These are phyloP conservation scores for Tuber microsphaerosporum DNA, from an alignment of 495 filamentous ascomycete genomes.

Conservation along the genomic window DNA sequence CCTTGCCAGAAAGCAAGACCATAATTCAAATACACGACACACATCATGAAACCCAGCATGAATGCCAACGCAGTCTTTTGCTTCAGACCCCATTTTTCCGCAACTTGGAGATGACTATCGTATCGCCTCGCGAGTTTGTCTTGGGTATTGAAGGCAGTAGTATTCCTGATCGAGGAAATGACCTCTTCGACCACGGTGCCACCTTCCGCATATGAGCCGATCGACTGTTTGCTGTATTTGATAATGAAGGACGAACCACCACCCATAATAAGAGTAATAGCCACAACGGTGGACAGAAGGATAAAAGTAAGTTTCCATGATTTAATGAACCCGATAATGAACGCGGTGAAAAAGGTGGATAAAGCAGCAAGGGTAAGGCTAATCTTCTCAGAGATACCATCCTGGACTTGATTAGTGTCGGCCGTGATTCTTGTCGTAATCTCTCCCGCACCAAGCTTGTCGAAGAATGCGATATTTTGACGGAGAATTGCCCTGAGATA, in stretches of 20 bases:
- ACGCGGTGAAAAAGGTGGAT: constrained; percentile 78
- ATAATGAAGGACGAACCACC: constrained; percentile 63
- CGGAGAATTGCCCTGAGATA: constrained; percentile 77
- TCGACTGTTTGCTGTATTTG: constrained; percentile 67
- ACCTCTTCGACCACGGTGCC: constrained; percentile 92
- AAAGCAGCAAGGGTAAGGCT: constrained; percentile 65
- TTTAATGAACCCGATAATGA: constrained; percentile 78
- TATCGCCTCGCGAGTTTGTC: constrained; percentile 80
- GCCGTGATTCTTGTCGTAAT: constrained; percentile 88
- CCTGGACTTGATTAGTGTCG: constrained; percentile 82
- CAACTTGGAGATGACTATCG: constrained; percentile 61
- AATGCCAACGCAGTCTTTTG: constrained; percentile 60
- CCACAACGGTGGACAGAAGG: constrained; percentile 66
- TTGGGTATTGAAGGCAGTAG: constrained; percentile 88
- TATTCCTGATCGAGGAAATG: constrained; percentile 84
- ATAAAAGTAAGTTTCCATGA: constrained; percentile 81
- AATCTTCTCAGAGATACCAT: constrained; percentile 82
- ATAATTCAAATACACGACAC: constrained; percentile 79
- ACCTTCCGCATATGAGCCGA: constrained; percentile 71
- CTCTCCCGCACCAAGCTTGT: constrained; percentile 83
- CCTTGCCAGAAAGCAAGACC: constrained; percentile 95
- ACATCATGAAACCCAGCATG: constrained; percentile 78
- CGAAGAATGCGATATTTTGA: constrained; percentile 90
- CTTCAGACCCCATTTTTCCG: constrained; percentile 70
- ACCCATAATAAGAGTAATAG: constrained; percentile 69